Evolutionary conservation across 305 asterid genomes (phyloP).

Genomic region (Ilex paraguariensis): DNA sequence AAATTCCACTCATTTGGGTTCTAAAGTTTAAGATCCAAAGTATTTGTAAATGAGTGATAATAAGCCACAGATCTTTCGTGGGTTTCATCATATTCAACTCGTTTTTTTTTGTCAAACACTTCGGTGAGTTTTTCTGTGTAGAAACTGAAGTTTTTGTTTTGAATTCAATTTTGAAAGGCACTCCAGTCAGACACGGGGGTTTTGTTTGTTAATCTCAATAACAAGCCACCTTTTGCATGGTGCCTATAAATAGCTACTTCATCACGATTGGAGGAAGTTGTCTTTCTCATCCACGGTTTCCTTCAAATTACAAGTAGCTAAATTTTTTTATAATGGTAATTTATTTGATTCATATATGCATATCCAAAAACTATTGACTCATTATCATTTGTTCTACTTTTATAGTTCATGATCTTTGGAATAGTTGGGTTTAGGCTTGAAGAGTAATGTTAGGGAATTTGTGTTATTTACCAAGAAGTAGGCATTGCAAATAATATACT

Average conservation of each 20-base stretch:
- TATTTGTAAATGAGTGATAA: too few species aligned
- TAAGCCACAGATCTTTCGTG: too few species aligned
- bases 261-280: constrained; percentile 60
- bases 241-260: constrained; percentile 54
- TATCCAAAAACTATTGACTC: too few species aligned
- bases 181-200: constrained; percentile 69
- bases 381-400: neutral
- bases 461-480: too few species aligned
- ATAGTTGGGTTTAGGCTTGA: too few species aligned
- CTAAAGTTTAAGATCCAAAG: too few species aligned
- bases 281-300: constrained; percentile 3
- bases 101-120: too few species aligned
- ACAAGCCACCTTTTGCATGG: constrained; percentile 71
- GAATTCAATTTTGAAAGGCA: constrained; percentile 24
- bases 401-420: too few species aligned
- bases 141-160: neutral
- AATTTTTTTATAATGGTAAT: neutral
- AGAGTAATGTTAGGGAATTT: too few species aligned
- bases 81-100: too few species aligned
- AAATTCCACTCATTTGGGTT: too few species aligned
- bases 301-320: constrained; percentile 70
- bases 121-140: neutral
- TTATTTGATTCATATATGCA: neutral
- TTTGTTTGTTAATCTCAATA: constrained; percentile 25
- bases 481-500: too few species aligned